Percentiles rank a stretch among this genome's conserved stretches.
Conservation (phyloP, 768 basidiomycete species). For the Phaffia tasmanica region DNA sequence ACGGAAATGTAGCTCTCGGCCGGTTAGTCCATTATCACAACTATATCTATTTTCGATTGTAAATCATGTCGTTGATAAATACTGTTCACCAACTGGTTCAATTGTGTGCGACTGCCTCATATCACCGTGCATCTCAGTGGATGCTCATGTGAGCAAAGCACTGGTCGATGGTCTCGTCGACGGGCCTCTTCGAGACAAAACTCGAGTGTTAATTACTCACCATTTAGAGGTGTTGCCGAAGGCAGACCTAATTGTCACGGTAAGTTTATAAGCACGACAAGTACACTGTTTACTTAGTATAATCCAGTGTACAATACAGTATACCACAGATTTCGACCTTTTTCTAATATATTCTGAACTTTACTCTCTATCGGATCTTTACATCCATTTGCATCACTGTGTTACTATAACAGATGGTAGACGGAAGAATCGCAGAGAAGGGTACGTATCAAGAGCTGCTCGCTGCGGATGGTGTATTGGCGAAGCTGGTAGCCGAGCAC, state of each 20-base stretch:
- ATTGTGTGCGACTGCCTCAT: background rate
- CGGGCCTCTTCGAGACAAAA: slow-evolving; percentile 48
- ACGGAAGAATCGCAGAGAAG: slow-evolving; percentile 19
- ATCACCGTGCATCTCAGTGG: slow-evolving; percentile 43
- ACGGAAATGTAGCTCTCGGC: too few species aligned
- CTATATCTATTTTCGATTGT: too few species aligned
- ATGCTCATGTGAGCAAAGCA: slow-evolving; percentile 62
- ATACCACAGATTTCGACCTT: too few species aligned
- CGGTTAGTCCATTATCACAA: too few species aligned
- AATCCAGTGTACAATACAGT: too few species aligned
- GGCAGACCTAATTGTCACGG: slow-evolving; percentile 34
- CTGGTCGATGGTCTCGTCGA: slow-evolving; percentile 50
- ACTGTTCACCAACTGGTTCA: too few species aligned
- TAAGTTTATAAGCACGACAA: slow-evolving; percentile 28
- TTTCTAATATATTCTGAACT: too few species aligned
- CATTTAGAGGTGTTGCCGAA: slow-evolving; percentile 32
- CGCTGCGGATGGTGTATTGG: slow-evolving; percentile 52
- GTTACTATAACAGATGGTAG: slow-evolving; percentile 10
- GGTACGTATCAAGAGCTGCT: slow-evolving; percentile 19
- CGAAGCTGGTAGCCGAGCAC: slow-evolving; percentile 64
- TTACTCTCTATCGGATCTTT: background rate
- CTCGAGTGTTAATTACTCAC: slow-evolving; percentile 50
- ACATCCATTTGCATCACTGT: background rate
- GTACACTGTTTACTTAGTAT: too few species aligned
- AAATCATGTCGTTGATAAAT: too few species aligned